Evolutionary conservation across 139 green algal genomes (phyloP), one percentile per base, ranked within the genome.

Genomic region (Chlorella sp.): DNA sequence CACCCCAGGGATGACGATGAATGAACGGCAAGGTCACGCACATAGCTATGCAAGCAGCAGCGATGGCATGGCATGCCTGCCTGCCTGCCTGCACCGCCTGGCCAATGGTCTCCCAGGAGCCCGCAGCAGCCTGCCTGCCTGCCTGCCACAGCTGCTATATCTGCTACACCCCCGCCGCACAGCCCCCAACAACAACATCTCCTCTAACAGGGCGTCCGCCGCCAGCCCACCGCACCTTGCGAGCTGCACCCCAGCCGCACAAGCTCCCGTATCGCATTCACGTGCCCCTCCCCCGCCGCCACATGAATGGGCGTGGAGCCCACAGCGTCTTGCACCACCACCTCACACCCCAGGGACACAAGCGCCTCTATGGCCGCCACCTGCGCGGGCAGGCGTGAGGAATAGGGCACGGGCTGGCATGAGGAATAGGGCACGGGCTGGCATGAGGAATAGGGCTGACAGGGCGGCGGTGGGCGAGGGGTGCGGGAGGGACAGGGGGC

Each of bases 201-300:
- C 64, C 64, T 9, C 64, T n/a, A n/a, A n/a, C 64, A 71, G 64
- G 21, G 11, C 5, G 16, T 71, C 64, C 24, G 5, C 64, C 64
- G 64, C 64, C 64, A 26, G 11, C 64, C 64, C 22, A 14, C 64
- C 64, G 32, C 81, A 89, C 71, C 81, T 77, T 91, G 68, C 75
- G 91, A 64, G 82, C 40, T 88, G 83, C 91, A 91, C 39, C 93
- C 93, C 87, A 96, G 92, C 3, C 85, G 37, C 3, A 93, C 88
- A 16, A 96, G 89, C 68, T 86, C 79, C 0, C 81, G 42, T 14
- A 96, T 91, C 39, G 93, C 93, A 34, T 92, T 89, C 15, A 94
- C 75, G 80, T 96, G 94, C 11, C 94, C 94, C 83, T 96, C 94
- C 18, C 93, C 94, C 32, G 93, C 94, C 0, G 94, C 94, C 30